Evolutionary conservation across 371 early-diverging fungal species (phyloP), one percentile per base, ranked within the genome.

Genomic region (Blakeslea trispora): DNA sequence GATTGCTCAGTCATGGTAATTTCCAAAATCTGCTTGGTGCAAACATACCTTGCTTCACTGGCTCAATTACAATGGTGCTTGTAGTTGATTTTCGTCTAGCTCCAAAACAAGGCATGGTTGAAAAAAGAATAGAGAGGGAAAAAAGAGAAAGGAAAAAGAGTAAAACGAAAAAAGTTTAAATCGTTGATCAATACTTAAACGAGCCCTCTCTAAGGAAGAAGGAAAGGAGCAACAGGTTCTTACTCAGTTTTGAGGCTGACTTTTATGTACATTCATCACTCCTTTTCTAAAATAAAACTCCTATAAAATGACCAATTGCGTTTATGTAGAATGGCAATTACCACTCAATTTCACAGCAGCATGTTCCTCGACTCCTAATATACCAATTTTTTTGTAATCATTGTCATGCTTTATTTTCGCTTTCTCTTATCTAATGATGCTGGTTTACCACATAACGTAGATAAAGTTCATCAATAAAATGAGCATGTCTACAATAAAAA

Each of bases 391-490:
- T 9, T 13, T 37, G 9, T 37, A 7, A 9, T 37, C 37, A n/a
- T n/a, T n/a, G n/a, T n/a, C 14, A 37, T 10, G 9, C 37, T 37
- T 37, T 37, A 37, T 37, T 37, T 6, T 37, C 31, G 4, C 19
- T 50, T 39, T 50, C 21, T 37, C 37, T 4, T 50, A 32, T 14
- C 19, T 53, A 53, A 34, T 57, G 54, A 44, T 63, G 50, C 47
- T 69, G 65, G 17, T 69, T 69, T 40, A 79, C 53, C 23, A 75
- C 71, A 59, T 85, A 83, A 15, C 86, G 79, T 44, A 85, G 73
- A 61, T 81, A 85, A 7, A 85, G 73, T 39, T 85, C 86, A 48
- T 84, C 86, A 52, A 79, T 71, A 74, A 85, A 85, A 58, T 85
- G 86, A 32, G 80, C 71, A 59, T 85, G 85, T 53, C 85, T 83